Conservation (phyloP, 352 stramenopile genomes). For the Phytophthora parvispora region DNA sequence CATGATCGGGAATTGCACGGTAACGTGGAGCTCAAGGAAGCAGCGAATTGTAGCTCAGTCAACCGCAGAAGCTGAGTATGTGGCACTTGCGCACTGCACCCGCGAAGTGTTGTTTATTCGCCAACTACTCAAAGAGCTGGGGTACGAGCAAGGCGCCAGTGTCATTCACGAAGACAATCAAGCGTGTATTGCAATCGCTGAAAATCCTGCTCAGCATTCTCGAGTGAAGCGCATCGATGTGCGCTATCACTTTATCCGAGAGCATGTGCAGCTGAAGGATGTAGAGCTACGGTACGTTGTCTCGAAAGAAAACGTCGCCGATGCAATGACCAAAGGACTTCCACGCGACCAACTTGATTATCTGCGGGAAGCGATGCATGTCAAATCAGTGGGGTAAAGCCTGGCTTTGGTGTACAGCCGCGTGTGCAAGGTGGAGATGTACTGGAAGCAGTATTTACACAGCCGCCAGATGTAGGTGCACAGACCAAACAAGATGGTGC, state of each 20-base stretch:
- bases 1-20: constrained; percentile 18
- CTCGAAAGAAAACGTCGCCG: constrained; percentile 3
- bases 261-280: constrained; percentile 3
- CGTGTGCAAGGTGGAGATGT: not conserved
- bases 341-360: constrained; percentile 7
- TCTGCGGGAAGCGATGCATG: constrained; percentile 3
- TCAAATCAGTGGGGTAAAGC: constrained; percentile 7
- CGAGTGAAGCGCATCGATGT: constrained; percentile 24
- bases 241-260: constrained; percentile 26
- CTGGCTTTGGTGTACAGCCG: not conserved
- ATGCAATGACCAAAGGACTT: constrained; percentile 13
- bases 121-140: constrained; percentile 14
- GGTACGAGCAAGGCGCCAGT: constrained; percentile 5
- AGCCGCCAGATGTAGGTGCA: not conserved
- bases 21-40: constrained; percentile 20
- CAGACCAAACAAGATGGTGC: not conserved
- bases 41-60: constrained; percentile 17
- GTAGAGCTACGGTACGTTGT: constrained; percentile 5
- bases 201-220: constrained; percentile 15
- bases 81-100: constrained; percentile 8
- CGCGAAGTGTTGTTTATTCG: constrained; percentile 19
- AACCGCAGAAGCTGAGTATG: constrained; percentile 23
- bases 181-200: constrained; percentile 17
- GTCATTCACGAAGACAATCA: constrained; percentile 19
- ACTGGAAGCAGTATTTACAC: not conserved